A percentile compares a stretch with the other conserved stretches of the same genome.
These are phyloP conservation scores for Halophytophthora polymorphica DNA, from an alignment of 352 stramenopile species.

Conservation along the genomic window DNA sequence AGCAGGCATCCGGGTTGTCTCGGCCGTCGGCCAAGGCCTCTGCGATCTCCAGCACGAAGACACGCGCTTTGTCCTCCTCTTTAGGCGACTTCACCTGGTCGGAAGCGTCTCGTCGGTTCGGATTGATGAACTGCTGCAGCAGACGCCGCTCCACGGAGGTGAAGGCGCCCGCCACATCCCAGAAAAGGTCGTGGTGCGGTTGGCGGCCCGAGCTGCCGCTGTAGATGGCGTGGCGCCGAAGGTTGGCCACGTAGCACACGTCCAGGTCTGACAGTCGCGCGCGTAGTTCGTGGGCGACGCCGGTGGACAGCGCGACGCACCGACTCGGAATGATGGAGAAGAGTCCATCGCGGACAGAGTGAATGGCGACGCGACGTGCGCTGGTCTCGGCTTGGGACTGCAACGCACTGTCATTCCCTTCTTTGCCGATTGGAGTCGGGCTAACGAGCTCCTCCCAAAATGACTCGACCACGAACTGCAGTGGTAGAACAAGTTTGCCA, in stretches of 20 bases:
- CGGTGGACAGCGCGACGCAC: slow-evolving; percentile 42
- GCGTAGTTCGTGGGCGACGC: slow-evolving; percentile 27
- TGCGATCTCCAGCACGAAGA: slow-evolving; percentile 45
- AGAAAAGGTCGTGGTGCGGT: slow-evolving; percentile 45
- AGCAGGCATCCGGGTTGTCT: slow-evolving; percentile 54
- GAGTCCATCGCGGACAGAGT: slow-evolving; percentile 49
- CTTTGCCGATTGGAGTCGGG: background rate
- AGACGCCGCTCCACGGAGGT: slow-evolving; percentile 42
- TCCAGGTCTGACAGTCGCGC: slow-evolving; percentile 31
- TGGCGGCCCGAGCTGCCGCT: slow-evolving; percentile 10
- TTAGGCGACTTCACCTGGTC: slow-evolving; percentile 6
- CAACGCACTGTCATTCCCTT: background rate
- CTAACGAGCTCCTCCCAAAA: slow-evolving; percentile 46
- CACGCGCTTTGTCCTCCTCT: background rate
- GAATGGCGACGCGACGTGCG: slow-evolving; percentile 19
- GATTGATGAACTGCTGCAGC: slow-evolving; percentile 48
- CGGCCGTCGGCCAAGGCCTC: slow-evolving; percentile 38
- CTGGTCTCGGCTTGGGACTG: background rate
- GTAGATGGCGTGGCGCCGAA: slow-evolving; percentile 35
- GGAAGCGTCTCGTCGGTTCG: slow-evolving; percentile 8
- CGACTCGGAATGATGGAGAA: slow-evolving; percentile 47
- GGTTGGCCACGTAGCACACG: slow-evolving; percentile 18
- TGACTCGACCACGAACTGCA: slow-evolving; percentile 40
- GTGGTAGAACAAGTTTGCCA: slow-evolving; percentile 34
- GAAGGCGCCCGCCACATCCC: slow-evolving; percentile 34